Percentiles rank a stretch among this genome's conserved stretches.
Evolutionary conservation across 73 alveolate genomes (phyloP).

Genomic region (Blepharisma stoltei): DNA sequence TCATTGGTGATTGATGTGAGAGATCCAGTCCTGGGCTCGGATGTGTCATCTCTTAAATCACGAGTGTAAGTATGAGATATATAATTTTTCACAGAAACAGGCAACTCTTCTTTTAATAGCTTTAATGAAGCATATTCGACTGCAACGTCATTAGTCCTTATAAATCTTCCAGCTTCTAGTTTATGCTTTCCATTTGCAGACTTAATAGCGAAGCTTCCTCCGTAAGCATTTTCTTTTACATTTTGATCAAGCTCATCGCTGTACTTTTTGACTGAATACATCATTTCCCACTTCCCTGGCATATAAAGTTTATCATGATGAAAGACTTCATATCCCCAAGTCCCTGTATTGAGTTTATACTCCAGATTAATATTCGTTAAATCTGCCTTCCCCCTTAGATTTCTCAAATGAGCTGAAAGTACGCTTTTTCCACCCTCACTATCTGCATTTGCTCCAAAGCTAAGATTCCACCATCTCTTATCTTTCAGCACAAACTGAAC

Average conservation of each 20-base stretch:
- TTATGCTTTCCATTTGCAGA: neutral
- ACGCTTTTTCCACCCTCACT: neutral
- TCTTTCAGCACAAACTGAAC: neutral
- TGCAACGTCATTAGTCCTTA: neutral
- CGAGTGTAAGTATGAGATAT: neutral
- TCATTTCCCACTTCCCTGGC: constrained; percentile 9
- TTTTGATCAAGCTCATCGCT: neutral
- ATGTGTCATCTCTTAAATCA: neutral
- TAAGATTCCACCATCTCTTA: neutral
- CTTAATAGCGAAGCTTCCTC: neutral
- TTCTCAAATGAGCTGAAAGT: neutral
- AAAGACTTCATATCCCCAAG: neutral
- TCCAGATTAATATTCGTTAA: neutral
- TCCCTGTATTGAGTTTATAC: constrained; percentile 8
- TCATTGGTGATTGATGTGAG: neutral
- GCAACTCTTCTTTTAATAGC: neutral
- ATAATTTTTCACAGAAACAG: neutral
- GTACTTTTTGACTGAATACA: neutral
- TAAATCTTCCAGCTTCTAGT: neutral
- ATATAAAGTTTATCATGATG: neutral
- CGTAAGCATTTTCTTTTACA: constrained; percentile 1
- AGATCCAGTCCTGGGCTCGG: neutral
- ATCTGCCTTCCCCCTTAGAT: neutral
- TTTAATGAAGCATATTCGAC: neutral
- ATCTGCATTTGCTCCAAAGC: neutral